Conservation (phyloP, 1,139 yeast species). For the Saccharomyces hybrid region DNA sequence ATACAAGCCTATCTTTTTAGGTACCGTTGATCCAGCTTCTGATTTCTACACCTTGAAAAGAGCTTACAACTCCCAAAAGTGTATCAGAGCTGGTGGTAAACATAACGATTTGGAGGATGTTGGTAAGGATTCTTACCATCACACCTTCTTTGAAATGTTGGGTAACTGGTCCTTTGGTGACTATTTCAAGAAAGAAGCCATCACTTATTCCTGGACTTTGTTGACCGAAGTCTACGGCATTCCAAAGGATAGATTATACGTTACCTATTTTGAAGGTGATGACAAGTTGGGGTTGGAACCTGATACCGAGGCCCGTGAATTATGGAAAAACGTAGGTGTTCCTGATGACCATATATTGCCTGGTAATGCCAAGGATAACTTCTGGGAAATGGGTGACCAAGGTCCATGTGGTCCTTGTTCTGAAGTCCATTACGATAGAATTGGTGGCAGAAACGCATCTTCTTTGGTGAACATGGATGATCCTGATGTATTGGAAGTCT, state of each 20-base stretch:
- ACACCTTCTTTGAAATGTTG: constrained; percentile 96
- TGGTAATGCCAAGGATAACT: constrained; percentile 83
- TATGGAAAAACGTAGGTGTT: constrained; percentile 85
- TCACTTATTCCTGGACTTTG: constrained; percentile 82
- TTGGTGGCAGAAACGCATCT: constrained; percentile 95
- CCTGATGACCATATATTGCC: constrained; percentile 88
- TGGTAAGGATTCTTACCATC: constrained; percentile 95
- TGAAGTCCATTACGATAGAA: constrained; percentile 93
- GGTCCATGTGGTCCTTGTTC: constrained; percentile 99
- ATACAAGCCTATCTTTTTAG: constrained; percentile 92
- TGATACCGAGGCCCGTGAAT: constrained; percentile 84
- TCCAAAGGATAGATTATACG: constrained; percentile 73
- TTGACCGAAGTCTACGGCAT: constrained; percentile 78
- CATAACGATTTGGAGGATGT: constrained; percentile 98
- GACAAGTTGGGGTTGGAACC: constrained; percentile 76
- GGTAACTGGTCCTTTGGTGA: constrained; percentile 99
- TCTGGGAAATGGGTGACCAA: constrained; percentile 99
- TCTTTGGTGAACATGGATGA: constrained; percentile 88
- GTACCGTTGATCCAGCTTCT: constrained; percentile 92
- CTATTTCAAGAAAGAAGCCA: constrained; percentile 92
- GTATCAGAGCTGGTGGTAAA: constrained; percentile 99
- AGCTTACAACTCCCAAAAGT: constrained; percentile 93
- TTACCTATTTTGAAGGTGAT: constrained; percentile 94
- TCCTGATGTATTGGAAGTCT: constrained; percentile 92
- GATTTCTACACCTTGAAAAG: constrained; percentile 78